These are phyloP conservation scores for Hymenoscyphus fructigenus DNA, from an alignment of 2,329 filamentous ascomycete species.

Conservation along the genomic window DNA sequence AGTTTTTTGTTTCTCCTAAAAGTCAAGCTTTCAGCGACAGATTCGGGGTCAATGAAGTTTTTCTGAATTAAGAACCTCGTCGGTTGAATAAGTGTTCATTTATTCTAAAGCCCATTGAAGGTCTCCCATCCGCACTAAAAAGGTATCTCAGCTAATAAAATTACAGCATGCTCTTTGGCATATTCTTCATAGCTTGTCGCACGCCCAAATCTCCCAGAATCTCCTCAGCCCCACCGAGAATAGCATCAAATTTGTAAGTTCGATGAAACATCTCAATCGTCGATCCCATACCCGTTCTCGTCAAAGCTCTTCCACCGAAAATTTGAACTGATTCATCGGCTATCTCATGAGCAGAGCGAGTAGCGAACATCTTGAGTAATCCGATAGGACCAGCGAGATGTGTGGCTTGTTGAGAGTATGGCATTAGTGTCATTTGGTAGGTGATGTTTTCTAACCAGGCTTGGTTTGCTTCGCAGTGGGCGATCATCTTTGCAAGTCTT, in stretches of 20 bases:
- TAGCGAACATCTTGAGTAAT: constrained; percentile 76
- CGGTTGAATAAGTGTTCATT: too few species aligned
- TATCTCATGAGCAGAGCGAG: constrained; percentile 76
- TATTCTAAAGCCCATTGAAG: too few species aligned
- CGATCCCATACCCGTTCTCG: constrained; percentile 78
- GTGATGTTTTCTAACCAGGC: constrained; percentile 83
- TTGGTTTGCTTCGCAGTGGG: constrained; percentile 77
- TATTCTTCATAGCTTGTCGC: constrained; percentile 77
- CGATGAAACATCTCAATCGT: constrained; percentile 83
- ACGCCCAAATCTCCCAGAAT: constrained; percentile 79
- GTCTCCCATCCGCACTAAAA: too few species aligned
- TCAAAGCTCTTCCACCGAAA: constrained; percentile 79
- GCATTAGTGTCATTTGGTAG: constrained; percentile 86
- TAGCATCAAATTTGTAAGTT: constrained; percentile 72
- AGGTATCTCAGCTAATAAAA: not conserved
- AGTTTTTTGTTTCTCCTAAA: too few species aligned
- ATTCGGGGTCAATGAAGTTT: too few species aligned
- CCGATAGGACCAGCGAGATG: constrained; percentile 79
- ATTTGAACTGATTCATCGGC: constrained; percentile 84
- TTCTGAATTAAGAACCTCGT: too few species aligned
- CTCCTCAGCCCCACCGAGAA: constrained; percentile 79
- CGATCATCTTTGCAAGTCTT: constrained; percentile 82
- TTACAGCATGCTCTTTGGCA: constrained; percentile 82
- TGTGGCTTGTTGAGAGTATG: constrained; percentile 72
- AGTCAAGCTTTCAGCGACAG: too few species aligned